phyloP scores from a whole-genome alignment of 352 stramenopile genomes.

The Phytophthora chlamydospora region DNA sequence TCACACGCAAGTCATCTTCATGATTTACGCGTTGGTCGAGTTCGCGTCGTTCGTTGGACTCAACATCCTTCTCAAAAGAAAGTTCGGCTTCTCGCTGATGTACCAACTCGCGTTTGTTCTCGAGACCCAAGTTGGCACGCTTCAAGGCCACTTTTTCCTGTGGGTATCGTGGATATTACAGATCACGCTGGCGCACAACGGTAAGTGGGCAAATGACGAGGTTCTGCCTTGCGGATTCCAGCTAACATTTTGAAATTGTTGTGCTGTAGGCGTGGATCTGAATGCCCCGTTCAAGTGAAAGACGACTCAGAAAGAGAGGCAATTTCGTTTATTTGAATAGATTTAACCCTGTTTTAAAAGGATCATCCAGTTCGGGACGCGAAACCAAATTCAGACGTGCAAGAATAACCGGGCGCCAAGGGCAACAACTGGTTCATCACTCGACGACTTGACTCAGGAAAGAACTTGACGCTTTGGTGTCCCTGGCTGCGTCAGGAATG shows the following conservation, averaged over 20 bases:
- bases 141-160: conserved; percentile 33
- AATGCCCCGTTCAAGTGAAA: conserved; percentile 4
- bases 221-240: neutral
- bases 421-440: too few relatives aligned
- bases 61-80: conserved; percentile 1
- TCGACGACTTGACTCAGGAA: too few relatives aligned
- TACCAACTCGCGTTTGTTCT: conserved; percentile 42
- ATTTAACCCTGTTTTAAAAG: too few relatives aligned
- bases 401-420: too few relatives aligned
- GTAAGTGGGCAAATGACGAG: neutral
- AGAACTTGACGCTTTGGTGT: too few relatives aligned
- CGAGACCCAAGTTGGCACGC: conserved; percentile 28
- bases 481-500: too few relatives aligned
- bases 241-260: neutral
- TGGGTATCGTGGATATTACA: conserved; percentile 35
- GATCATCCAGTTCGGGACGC: too few relatives aligned
- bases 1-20: conserved; percentile 11
- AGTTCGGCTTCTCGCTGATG: conserved; percentile 26
- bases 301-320: too few relatives aligned
- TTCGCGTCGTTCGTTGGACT: conserved; percentile 15
- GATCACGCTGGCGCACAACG: conserved; percentile 31
- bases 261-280: conserved; percentile 4
- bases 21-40: conserved; percentile 23
- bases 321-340: too few relatives aligned
- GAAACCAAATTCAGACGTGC: too few relatives aligned